A percentile compares a stretch with the other conserved stretches of the same genome.
phyloP scores from a whole-genome alignment of 768 basidiomycete genomes.

The Podaxis sp. region DNA sequence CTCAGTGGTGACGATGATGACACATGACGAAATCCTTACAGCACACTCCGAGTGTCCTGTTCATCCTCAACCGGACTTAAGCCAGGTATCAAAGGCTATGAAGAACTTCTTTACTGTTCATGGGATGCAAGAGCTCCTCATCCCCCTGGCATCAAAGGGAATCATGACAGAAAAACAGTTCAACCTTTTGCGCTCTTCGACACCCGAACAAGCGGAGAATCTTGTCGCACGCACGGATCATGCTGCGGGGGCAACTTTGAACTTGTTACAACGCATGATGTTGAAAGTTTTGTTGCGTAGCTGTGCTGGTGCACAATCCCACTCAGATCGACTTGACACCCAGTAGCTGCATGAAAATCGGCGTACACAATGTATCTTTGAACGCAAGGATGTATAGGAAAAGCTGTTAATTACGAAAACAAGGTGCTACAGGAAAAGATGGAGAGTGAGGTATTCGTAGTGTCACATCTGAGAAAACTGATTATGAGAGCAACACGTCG shows the following conservation, averaged over 20 bases:
- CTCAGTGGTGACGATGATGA: background rate
- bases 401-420: constrained; percentile 20
- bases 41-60: constrained; percentile 17
- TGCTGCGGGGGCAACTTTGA: constrained; percentile 1
- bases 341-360: background rate
- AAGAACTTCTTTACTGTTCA: constrained; percentile 16
- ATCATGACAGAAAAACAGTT: constrained; percentile 23
- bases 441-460: constrained; percentile 24
- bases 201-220: background rate
- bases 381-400: constrained; percentile 15
- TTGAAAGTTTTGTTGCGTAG: background rate
- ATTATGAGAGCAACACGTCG: constrained; percentile 16
- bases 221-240: constrained; percentile 2
- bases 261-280: constrained; percentile 2
- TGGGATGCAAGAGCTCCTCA: constrained; percentile 26
- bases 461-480: constrained; percentile 24
- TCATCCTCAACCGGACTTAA: constrained; percentile 18
- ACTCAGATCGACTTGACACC: background rate
- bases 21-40: background rate
- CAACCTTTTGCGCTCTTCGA: constrained; percentile 13
- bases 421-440: constrained; percentile 13
- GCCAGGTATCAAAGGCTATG: constrained; percentile 16
- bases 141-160: constrained; percentile 22
- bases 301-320: background rate
- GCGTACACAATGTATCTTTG: background rate